Base-by-base conservation (phyloP, 805 yeast species). In the Starmerella sp. region DNA sequence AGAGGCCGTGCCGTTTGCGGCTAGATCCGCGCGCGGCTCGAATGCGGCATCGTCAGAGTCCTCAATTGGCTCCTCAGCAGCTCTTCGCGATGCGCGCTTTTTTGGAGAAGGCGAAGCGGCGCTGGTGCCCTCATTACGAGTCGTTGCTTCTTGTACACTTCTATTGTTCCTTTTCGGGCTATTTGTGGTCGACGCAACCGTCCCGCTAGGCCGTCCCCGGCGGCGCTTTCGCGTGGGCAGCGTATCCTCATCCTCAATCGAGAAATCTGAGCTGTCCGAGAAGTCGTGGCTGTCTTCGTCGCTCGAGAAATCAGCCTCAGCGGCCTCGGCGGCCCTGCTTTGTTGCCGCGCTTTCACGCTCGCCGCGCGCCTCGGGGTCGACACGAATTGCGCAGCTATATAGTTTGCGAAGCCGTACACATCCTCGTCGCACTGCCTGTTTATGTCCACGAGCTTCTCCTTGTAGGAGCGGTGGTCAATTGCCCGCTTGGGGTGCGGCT, bases 391-490 rank as follows among this genome's bases (percentile, higher is more conserved):
- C 2, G 51, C 36, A 1, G 51, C 51, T 13, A 48, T 22, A 14
- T 48, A 37, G 11, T 22, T 48, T 6, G 51, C 51, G 9, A 13
- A 48, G 11, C 10, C 43, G 29, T 28, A 28, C 5, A 48, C 51
- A 48, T 48, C 51, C 13, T 11, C 6, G 28, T 13, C 43, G 35
- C 51, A 48, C 28, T 48, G 38, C 14, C n/a, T 9, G 6, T 4
- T 17, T 13, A 48, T 44, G 7, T 46, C 47, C 17, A 28, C 57
- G 15, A 37, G 35, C 9, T 34, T 35, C 5, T 42, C 54, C 15
- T 48, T 50, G 53, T 28, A 29, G 34, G 35, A 44, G 22, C 54
- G 57, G 28, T 46, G 51, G 31, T 47, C 55, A 39, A 50, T 46
- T 9, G 52, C 54, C 9, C 51, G 47, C 48, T n/a, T 39, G 6